Evolutionary conservation across 164 flowering plant genomes (phyloP), one percentile per base, ranked within the genome.

Genomic region (Aristolochia fimbriata): DNA sequence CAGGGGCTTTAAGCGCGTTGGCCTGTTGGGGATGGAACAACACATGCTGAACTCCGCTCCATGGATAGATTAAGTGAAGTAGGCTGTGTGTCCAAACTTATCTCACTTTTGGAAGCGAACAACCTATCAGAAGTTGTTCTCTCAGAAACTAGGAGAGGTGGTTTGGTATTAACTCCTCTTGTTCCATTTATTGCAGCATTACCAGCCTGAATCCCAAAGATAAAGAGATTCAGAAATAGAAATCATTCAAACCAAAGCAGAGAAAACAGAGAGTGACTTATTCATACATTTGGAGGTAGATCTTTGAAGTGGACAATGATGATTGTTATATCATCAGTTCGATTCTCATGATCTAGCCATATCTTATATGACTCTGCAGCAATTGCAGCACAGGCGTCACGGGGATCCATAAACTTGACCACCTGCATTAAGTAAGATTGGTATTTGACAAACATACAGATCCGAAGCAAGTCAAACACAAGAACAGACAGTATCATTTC

Each of bases 241-340:
- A 22, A n/a, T n/a, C 37, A 23, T 13, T 47, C 10, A 23, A 25
- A 47, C 30, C 15, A 15, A 13, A 43, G 45, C 27, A 22, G 17
- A 11, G 50, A 21, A 58, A 27, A n/a, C n/a, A 27, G 22, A 37
- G 17, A 21, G 30, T 23, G 14, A 11, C 22, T 14, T 22, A 15
- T 63, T 70, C 88, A 73, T 78, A 83, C 94, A 78, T 72, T 73
- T 17, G 23, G 27, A 62, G 62, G 59, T 46, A 88, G 69, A 70
- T 73, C 90, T 66, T 81, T 87, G 72, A 94, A 74, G 55, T 84
- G 90, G 60, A 91, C 91, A 63, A 91, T 73, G 69, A 94, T 88
- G 71, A 94, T 83, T 20, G 97, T 91, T 64, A 94, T 91, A 76
- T 94, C 99, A 73, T 94, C 99, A 20, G 99, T 94, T 55, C 96